A percentile compares a stretch with the other conserved stretches of the same genome.
Conservation (phyloP, 1,284 basidiomycete species). For the Clitocybe nebularis region DNA sequence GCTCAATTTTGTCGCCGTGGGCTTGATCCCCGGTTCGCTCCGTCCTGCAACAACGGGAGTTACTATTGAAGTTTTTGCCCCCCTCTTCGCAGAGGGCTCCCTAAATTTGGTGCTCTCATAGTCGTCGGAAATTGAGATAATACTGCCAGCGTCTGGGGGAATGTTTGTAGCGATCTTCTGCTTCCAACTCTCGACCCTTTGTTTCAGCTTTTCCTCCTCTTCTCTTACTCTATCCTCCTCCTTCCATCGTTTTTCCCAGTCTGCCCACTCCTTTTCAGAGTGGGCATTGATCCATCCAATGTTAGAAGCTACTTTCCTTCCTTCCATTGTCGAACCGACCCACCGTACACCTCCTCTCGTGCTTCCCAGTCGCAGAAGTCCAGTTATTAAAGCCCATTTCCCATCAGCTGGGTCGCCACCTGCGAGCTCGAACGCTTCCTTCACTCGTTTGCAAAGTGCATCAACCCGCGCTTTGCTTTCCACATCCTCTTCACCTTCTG, state of each 20-base stretch:
- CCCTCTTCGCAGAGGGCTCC: constrained; percentile 7
- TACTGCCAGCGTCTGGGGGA: neutral
- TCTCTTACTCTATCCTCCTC: constrained; percentile 20
- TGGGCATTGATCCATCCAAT: constrained; percentile 23
- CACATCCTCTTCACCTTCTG: constrained; percentile 8
- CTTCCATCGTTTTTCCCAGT: constrained; percentile 21
- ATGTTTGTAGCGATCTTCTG: constrained; percentile 16
- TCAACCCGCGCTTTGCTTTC: constrained; percentile 17
- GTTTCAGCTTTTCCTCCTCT: constrained; percentile 21
- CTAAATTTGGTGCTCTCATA: neutral
- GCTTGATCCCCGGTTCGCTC: neutral
- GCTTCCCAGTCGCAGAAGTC: constrained; percentile 22
- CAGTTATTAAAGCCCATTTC: constrained; percentile 24
- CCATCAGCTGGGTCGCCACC: constrained; percentile 28
- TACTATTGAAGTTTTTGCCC: constrained; percentile 5
- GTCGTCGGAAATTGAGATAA: constrained; percentile 11
- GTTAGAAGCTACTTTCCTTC: constrained; percentile 12
- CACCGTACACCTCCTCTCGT: constrained; percentile 22
- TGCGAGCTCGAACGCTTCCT: constrained; percentile 24
- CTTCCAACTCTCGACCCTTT: constrained; percentile 28
- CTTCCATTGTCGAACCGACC: constrained; percentile 18
- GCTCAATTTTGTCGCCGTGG: constrained; percentile 4
- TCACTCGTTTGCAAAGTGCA: constrained; percentile 19
- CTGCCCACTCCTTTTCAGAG: constrained; percentile 24
- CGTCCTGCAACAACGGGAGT: neutral